Percentiles rank a stretch among this genome's conserved stretches.
Evolutionary conservation across 2,329 filamentous ascomycete genomes (phyloP).

Genomic region (Nigrospora oryzae): DNA sequence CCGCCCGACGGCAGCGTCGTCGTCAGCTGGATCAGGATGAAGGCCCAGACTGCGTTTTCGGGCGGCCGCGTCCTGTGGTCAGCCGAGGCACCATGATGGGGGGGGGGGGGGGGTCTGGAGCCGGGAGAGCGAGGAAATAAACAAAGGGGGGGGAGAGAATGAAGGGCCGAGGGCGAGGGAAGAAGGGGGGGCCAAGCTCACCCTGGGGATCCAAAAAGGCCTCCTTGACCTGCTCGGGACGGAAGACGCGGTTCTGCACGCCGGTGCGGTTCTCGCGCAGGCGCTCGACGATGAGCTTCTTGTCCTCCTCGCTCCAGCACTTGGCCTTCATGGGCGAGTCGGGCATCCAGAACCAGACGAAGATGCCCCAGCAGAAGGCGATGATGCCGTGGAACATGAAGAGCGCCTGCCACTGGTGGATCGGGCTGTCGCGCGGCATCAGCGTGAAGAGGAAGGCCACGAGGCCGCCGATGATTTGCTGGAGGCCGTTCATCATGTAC

Average conservation of each 20-base stretch:
- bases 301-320: conserved; percentile 59
- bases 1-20: conserved; percentile 68
- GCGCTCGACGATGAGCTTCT: conserved; percentile 53
- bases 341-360: conserved; percentile 56
- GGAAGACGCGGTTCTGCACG: conserved; percentile 45
- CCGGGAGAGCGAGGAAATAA: too few relatives aligned
- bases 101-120: too few relatives aligned
- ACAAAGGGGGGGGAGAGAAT: too few relatives aligned
- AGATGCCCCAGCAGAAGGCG: conserved; percentile 55
- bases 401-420: conserved; percentile 60
- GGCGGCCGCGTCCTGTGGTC: too few relatives aligned
- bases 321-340: conserved; percentile 66
- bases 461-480: conserved; percentile 65
- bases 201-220: conserved; percentile 56
- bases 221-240: conserved; percentile 35
- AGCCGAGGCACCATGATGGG: too few relatives aligned
- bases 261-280: conserved; percentile 54
- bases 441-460: conserved; percentile 56
- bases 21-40: conserved; percentile 57
- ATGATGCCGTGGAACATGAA: conserved; percentile 59
- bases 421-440: conserved; percentile 36
- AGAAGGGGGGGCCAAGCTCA: background rate
- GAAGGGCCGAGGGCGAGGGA: background rate
- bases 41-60: conserved; percentile 41
- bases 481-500: conserved; percentile 72